A percentile compares a stretch with the other conserved stretches of the same genome.
phyloP scores from a whole-genome alignment of 2,329 filamentous ascomycete genomes.

The Scorias spongiosa region DNA sequence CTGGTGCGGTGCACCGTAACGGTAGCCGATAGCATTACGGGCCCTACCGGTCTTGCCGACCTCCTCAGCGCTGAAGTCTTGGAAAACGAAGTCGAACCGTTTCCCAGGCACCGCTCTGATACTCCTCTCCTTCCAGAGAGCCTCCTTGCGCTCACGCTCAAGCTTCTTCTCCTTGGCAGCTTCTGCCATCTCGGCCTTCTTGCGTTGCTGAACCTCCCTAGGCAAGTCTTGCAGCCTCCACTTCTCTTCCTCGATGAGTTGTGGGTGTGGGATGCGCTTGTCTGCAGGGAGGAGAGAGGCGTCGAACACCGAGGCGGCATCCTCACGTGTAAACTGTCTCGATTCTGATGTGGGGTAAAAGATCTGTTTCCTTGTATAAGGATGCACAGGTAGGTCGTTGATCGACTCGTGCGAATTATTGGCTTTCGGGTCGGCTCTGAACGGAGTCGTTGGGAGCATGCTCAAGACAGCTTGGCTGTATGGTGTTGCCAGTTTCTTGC shows the following conservation, averaged over 20 bases:
- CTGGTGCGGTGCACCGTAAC: slow-evolving; percentile 47
- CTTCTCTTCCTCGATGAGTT: slow-evolving; percentile 36
- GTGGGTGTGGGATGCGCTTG: slow-evolving; percentile 47
- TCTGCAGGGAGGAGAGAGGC: slow-evolving; percentile 45
- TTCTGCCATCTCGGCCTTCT: slow-evolving; percentile 26
- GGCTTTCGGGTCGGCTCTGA: slow-evolving; percentile 22
- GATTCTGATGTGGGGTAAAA: slow-evolving; percentile 51
- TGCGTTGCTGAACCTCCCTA: slow-evolving; percentile 19
- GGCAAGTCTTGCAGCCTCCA: slow-evolving; percentile 24
- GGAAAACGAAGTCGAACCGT: slow-evolving; percentile 46
- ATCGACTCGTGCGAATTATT: slow-evolving; percentile 42
- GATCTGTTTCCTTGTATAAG: slow-evolving; percentile 38
- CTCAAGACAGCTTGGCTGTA: slow-evolving; percentile 61
- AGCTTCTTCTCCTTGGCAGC: slow-evolving; percentile 25
- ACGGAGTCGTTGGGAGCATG: slow-evolving; percentile 63
- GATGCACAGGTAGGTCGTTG: slow-evolving; percentile 48
- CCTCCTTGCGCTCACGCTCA: slow-evolving; percentile 23
- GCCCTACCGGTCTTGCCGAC: slow-evolving; percentile 41
- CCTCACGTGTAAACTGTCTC: slow-evolving; percentile 47
- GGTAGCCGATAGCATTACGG: slow-evolving; percentile 37
- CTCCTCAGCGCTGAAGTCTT: slow-evolving; percentile 40
- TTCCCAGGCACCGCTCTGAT: slow-evolving; percentile 31
- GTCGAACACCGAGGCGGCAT: slow-evolving; percentile 47
- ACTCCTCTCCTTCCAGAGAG: slow-evolving; percentile 28
- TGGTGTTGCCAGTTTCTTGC: slow-evolving; percentile 57